A percentile compares a stretch with the other conserved stretches of the same genome.
Conservation (phyloP, 805 yeast species). For the Saccharomycopsis sp. region DNA sequence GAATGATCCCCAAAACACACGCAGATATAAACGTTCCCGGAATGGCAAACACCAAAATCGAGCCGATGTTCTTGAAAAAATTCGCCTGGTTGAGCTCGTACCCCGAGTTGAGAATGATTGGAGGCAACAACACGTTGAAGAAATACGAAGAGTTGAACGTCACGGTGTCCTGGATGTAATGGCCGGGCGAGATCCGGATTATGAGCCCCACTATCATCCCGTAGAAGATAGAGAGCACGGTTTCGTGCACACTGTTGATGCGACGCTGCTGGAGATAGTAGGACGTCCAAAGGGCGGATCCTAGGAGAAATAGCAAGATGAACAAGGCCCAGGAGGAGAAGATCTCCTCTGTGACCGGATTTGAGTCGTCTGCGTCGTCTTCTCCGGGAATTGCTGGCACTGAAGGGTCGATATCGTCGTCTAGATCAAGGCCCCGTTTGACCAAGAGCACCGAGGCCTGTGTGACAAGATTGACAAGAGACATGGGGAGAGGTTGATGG, state of each 20-base stretch:
- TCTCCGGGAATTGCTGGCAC: constrained; percentile 49
- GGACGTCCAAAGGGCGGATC: constrained; percentile 91
- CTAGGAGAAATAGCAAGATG: constrained; percentile 70
- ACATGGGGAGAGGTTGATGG: too few species aligned
- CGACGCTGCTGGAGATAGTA: constrained; percentile 86
- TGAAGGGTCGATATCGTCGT: constrained; percentile 28
- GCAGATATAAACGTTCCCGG: constrained; percentile 96
- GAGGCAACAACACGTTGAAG: constrained; percentile 90
- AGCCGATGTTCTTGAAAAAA: constrained; percentile 85
- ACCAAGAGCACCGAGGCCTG: constrained; percentile 1
- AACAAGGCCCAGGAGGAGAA: constrained; percentile 97
- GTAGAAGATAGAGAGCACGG: constrained; percentile 89
- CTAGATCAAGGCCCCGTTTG: constrained; percentile 20
- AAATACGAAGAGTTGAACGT: constrained; percentile 92
- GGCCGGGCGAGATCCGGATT: constrained; percentile 90
- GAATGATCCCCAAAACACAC: constrained; percentile 78
- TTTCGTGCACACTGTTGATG: constrained; percentile 95
- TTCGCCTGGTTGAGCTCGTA: constrained; percentile 94
- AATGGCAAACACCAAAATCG: constrained; percentile 88
- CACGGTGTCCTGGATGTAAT: constrained; percentile 89
- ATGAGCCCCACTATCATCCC: constrained; percentile 95
- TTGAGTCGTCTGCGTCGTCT: constrained; percentile 43
- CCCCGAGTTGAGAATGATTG: constrained; percentile 93
- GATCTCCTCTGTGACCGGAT: constrained; percentile 90
- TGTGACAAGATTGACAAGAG: constrained; percentile 4